Evolutionary conservation across 495 filamentous ascomycete species (phyloP), one percentile per base, ranked within the genome.

Genomic region (Tirmania nivea): DNA sequence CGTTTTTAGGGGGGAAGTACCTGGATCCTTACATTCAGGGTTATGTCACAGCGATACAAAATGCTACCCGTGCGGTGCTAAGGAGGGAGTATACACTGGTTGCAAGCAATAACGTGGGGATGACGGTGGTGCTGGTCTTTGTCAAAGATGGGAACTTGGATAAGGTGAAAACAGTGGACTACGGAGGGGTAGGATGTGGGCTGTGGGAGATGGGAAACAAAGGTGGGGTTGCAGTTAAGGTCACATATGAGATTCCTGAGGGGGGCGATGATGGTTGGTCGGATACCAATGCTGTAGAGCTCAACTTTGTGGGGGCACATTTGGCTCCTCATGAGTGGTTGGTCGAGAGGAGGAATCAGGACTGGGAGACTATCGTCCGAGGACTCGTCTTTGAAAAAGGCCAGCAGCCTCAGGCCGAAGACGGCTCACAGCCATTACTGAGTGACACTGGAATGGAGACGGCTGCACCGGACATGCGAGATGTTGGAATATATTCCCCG

Each of bases 121-220:
- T 21, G 55, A 53, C 50, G 10, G 54, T 35, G 50, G 42, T 62
- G 50, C 54, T 59, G 35, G 73, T 70, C 19, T 68, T 69, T 48
- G 70, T 75, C 34, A 75, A 79, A 34, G 67, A 81, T 14, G 68
- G 71, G 0, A 59, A 69, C 10, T 67, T 69, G 14, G 68, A 94
- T 34, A 64, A 69, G 11, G 71, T 73, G 61, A 19, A 19, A 19
- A 3, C 17, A 14, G 67, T 86, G 4, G 75, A 83, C 53, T 77
- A 75, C 11, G 84, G 79, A 2, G 83, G 80, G 31, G 79, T 86
- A 2, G 87, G 90, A 2, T 77, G 93, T 36, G 90, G 90, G 1
- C 50, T 87, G 2, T 76, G 76, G 52, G 79, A 83, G 35, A 90
- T 94, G 84, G 88, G 86, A 5, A 94, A 94, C 61, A 97, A 97